These are phyloP conservation scores for Magnolia officinalis DNA, from an alignment of 164 flowering plant species.

Conservation along the genomic window DNA sequence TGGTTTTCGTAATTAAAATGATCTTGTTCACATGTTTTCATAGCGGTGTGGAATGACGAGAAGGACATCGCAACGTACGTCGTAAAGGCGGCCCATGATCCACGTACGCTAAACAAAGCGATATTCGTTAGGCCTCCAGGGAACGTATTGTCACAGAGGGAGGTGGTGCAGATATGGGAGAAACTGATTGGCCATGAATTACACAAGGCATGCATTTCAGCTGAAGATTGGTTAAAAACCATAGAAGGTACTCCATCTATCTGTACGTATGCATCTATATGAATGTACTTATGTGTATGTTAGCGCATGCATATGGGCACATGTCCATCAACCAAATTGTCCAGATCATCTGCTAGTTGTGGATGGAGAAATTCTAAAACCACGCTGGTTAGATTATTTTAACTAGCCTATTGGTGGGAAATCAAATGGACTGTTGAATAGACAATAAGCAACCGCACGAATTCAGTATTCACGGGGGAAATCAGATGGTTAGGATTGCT, in stretches of 20 bases:
- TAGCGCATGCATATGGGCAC: too few relatives aligned
- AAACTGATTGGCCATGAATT: conserved; percentile 6
- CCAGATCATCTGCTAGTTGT: too few relatives aligned
- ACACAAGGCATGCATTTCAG: not conserved
- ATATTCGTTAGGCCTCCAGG: not conserved
- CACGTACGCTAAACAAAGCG: not conserved
- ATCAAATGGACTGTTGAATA: too few relatives aligned
- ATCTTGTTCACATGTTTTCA: not conserved
- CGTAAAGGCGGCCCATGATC: conserved; percentile 2
- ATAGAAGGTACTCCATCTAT: conserved; percentile 1
- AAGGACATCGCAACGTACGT: conserved; percentile 7
- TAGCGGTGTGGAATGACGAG: conserved; percentile 8
- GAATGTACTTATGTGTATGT: not conserved
- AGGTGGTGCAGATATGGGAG: conserved; percentile 8
- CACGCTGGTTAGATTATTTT: too few relatives aligned
- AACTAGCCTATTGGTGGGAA: too few relatives aligned
- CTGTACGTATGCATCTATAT: too few relatives aligned
- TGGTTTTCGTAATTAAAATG: not conserved
- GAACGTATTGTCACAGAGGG: conserved; percentile 5
- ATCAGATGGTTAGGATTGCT: too few relatives aligned
- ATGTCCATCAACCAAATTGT: too few relatives aligned
- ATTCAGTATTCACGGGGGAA: too few relatives aligned
- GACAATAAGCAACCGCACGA: too few relatives aligned
- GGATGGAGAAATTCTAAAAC: too few relatives aligned
- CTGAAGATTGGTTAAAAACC: conserved; percentile 3